Evolutionary conservation across 345 rosid species (phyloP).

Genomic region (Abelmoschus esculentus): DNA sequence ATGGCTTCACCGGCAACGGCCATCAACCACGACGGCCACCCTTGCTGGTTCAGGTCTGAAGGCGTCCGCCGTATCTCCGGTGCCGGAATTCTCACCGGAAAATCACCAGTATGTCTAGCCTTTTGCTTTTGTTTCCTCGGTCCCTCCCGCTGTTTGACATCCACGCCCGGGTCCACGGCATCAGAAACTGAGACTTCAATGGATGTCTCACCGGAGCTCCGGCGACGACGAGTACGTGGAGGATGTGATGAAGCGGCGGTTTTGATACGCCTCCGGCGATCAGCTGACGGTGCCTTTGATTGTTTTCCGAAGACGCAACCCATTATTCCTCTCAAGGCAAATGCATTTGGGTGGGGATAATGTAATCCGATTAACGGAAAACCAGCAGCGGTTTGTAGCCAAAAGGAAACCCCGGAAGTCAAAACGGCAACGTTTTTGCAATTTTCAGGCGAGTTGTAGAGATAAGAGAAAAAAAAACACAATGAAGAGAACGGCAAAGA

Average conservation of each 20-base stretch:
- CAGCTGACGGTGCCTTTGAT: constrained; percentile 14
- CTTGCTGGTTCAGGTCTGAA: constrained; percentile 31
- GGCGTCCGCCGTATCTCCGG: constrained; percentile 29
- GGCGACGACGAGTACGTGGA: constrained; percentile 13
- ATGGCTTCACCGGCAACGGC: constrained; percentile 72
- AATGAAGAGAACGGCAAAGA: constrained; percentile 12
- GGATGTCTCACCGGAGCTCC: constrained; percentile 26
- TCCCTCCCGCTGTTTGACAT: constrained; percentile 19
- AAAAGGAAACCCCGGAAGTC: neutral
- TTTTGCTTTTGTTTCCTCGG: constrained; percentile 25
- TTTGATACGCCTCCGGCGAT: constrained; percentile 21
- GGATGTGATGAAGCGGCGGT: neutral
- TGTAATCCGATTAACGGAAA: constrained; percentile 7
- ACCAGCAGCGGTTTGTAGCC: neutral
- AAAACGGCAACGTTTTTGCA: neutral
- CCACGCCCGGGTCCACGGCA: constrained; percentile 17
- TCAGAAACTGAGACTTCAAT: constrained; percentile 19
- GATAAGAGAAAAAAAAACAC: neutral
- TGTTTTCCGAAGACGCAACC: constrained; percentile 58
- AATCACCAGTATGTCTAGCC: constrained; percentile 29
- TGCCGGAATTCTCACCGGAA: constrained; percentile 22
- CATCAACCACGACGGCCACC: constrained; percentile 84
- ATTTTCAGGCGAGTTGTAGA: neutral
- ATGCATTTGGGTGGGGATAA: constrained; percentile 11
- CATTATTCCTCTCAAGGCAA: constrained; percentile 26